Percentiles rank a stretch among this genome's conserved stretches.
Conservation (phyloP, 2,329 filamentous ascomycete genomes). For the Neurospora crassa region DNA sequence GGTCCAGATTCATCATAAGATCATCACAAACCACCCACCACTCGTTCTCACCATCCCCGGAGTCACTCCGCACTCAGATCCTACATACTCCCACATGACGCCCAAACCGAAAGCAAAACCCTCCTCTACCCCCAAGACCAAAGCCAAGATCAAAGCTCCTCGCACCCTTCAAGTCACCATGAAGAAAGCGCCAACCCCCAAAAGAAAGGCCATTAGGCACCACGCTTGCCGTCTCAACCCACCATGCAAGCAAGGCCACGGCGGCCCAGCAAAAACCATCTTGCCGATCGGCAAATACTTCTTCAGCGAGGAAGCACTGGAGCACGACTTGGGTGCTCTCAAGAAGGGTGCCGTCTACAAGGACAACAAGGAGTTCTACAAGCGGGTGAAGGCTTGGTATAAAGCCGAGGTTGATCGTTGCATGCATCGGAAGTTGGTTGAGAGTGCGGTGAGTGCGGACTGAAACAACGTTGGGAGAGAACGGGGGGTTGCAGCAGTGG, state of each 20-base stretch:
- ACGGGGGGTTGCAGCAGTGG: not conserved
- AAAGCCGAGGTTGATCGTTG: conserved; percentile 17
- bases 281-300: conserved; percentile 11
- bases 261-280: not conserved
- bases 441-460: conserved; percentile 2
- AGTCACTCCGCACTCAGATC: not conserved
- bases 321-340: conserved; percentile 13
- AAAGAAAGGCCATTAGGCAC: not conserved
- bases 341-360: conserved; percentile 10
- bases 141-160: not conserved
- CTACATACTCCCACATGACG: not conserved
- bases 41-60: not conserved
- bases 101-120: not conserved
- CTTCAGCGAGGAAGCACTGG: conserved; percentile 10
- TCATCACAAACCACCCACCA: not conserved
- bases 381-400: conserved; percentile 16
- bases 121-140: not conserved
- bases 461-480: not conserved
- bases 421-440: conserved; percentile 5
- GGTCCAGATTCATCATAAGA: not conserved
- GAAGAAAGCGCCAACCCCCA: not conserved
- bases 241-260: conserved; percentile 5
- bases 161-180: not conserved
- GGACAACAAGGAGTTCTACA: conserved; percentile 11
- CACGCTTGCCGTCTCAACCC: conserved; percentile 3